Conservation (phyloP, 345 rosid species). For the Dimocarpus longan region DNA sequence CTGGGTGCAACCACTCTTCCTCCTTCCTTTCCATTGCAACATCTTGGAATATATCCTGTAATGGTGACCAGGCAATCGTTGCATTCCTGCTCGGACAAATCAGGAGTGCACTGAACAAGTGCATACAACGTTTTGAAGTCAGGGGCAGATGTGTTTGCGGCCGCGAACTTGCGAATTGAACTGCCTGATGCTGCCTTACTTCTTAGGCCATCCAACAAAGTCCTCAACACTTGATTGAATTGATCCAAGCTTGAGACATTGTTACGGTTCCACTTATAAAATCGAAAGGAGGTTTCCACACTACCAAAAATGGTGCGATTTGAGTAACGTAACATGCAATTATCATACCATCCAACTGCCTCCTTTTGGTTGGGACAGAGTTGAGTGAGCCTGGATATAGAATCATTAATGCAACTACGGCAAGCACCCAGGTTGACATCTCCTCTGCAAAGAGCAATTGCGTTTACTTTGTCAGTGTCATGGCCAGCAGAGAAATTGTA, state of each 20-base stretch:
- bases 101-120: constrained; percentile 49
- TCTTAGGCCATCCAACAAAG: constrained; percentile 17
- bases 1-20: constrained; percentile 39
- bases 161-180: constrained; percentile 30
- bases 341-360: constrained; percentile 17
- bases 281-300: not conserved
- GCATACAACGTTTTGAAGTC: constrained; percentile 12
- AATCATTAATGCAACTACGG: constrained; percentile 31
- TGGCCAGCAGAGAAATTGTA: constrained; percentile 20
- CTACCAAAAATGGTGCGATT: not conserved
- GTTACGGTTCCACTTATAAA: not conserved
- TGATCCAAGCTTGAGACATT: constrained; percentile 1
- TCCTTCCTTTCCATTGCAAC: constrained; percentile 34
- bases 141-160: not conserved
- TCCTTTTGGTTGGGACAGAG: constrained; percentile 23
- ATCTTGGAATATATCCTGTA: constrained; percentile 10
- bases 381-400: constrained; percentile 16
- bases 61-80: constrained; percentile 18
- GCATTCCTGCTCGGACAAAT: constrained; percentile 25
- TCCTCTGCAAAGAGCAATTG: constrained; percentile 47
- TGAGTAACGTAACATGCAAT: constrained; percentile 32
- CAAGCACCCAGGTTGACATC: constrained; percentile 36
- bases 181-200: constrained; percentile 21
- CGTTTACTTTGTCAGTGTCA: constrained; percentile 30
- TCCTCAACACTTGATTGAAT: constrained; percentile 6